These are phyloP conservation scores for Multifurca ochricompacta DNA, from an alignment of 768 basidiomycete genomes.

Conservation along the genomic window DNA sequence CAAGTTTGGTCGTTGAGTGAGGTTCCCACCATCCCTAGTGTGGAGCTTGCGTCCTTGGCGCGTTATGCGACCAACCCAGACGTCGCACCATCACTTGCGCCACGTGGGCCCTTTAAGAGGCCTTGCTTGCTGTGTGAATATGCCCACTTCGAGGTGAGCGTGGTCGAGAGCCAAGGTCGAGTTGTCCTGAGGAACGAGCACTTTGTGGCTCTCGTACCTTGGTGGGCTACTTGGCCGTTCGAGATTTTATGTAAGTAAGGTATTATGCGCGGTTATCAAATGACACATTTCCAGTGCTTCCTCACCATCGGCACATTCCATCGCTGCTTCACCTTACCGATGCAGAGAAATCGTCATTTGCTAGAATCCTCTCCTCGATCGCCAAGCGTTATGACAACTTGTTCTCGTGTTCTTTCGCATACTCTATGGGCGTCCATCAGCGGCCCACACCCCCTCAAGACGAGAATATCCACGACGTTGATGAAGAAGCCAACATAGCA, in stretches of 20 bases:
- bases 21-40: slow-evolving; percentile 61
- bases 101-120: slow-evolving; percentile 46
- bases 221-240: slow-evolving; percentile 95
- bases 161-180: slow-evolving; percentile 42
- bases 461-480: background rate
- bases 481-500: slow-evolving; percentile 41
- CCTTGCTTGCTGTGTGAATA: slow-evolving; percentile 79
- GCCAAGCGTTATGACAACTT: slow-evolving; percentile 70
- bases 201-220: slow-evolving; percentile 83
- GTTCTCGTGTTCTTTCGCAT: slow-evolving; percentile 81
- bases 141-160: slow-evolving; percentile 50
- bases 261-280: background rate
- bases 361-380: slow-evolving; percentile 53
- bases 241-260: slow-evolving; percentile 57
- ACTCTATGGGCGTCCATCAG: slow-evolving; percentile 93
- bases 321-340: slow-evolving; percentile 52
- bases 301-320: slow-evolving; percentile 69
- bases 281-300: slow-evolving; percentile 44
- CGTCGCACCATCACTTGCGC: slow-evolving; percentile 37
- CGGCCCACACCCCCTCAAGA: slow-evolving; percentile 45
- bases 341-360: slow-evolving; percentile 56
- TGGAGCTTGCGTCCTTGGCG: slow-evolving; percentile 52
- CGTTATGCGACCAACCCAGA: slow-evolving; percentile 36
- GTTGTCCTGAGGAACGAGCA: slow-evolving; percentile 64
- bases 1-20: slow-evolving; percentile 78